Base-by-base conservation (phyloP, 2,329 filamentous ascomycete genomes). In the Lasiodiplodia sp. region DNA sequence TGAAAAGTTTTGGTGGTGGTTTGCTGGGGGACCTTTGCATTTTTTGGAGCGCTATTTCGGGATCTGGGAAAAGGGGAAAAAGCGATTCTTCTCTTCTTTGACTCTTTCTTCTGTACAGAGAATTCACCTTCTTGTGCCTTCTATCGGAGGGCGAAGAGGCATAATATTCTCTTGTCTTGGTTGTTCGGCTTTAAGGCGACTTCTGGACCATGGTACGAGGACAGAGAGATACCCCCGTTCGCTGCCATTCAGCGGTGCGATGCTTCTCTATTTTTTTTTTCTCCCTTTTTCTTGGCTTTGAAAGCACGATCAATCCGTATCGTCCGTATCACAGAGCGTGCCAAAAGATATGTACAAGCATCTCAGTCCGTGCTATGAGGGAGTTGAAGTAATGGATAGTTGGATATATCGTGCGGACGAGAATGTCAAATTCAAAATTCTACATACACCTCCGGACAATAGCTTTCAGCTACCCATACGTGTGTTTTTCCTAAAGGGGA, bases 211-310 rank as follows among this genome's bases (percentile, higher is more conserved):
- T 37, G 38, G 63, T 66, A 66, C 51, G 21, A 23, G 44, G 51
- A 66, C 51, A 44, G 52, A 66, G 62, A 66, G 51, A 66, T 66
- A 66, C 63, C 63, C 55, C 51, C 63, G 18, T 66, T 55, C 63
- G 51, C 49, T 66, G 38, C 63, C 34, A 14, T 31, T 34, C 14
- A 47, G 44, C 21, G 47, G 28, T 38, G 47, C 44, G 40, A 64
- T 64, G 21, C 18, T 38, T n/a, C 28, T 28, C 28, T 28, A 28
- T 14, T n/a, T 25, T 52, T 64, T 37, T 10, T 34, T 7, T 25
- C 25, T n/a, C n/a, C n/a, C 8, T 6, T 10, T 34, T 8, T n/a
- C 18, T 52, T 64, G 11, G 10, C 7, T 23, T 52, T 49, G 18
- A 14, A 4, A n/a, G 4, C 16, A 64, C 4, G 11, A 23, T 23